Evolutionary conservation across 257 asterid genomes (phyloP).

Genomic region (Salvia hispanica): DNA sequence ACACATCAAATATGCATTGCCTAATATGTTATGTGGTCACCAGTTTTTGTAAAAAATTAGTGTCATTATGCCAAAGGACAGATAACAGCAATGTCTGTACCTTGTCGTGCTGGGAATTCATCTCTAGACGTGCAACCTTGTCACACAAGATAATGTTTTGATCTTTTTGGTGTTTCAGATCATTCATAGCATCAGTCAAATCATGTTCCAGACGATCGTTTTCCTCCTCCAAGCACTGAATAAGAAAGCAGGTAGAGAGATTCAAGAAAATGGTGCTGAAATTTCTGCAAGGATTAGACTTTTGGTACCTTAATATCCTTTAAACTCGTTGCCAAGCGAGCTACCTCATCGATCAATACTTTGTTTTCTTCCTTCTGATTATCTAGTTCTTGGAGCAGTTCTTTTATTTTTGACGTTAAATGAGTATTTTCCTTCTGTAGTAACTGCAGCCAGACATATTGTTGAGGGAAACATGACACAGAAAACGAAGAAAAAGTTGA

Average conservation of each 20-base stretch:
- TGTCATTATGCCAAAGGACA: background rate
- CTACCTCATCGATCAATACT: constrained; percentile 46
- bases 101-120: constrained; percentile 54
- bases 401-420: constrained; percentile 40
- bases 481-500: constrained; percentile 5
- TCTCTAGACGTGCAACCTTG: constrained; percentile 53
- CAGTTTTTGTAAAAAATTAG: background rate
- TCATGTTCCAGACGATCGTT: constrained; percentile 47
- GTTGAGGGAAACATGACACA: constrained; percentile 17
- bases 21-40: background rate
- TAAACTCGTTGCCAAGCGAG: constrained; percentile 39
- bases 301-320: constrained; percentile 45
- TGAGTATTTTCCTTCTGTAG: constrained; percentile 53
- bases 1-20: too few species aligned
- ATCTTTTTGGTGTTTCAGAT: constrained; percentile 59
- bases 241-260: constrained; percentile 22
- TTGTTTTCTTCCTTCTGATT: constrained; percentile 46
- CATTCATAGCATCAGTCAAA: constrained; percentile 51
- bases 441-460: constrained; percentile 42
- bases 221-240: constrained; percentile 69
- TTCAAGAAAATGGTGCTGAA: constrained; percentile 2
- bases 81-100: constrained; percentile 35
- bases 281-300: background rate
- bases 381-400: constrained; percentile 46
- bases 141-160: constrained; percentile 48